These are phyloP conservation scores for Picea sitchensis DNA, from an alignment of 75 land plant species.

Conservation along the genomic window DNA sequence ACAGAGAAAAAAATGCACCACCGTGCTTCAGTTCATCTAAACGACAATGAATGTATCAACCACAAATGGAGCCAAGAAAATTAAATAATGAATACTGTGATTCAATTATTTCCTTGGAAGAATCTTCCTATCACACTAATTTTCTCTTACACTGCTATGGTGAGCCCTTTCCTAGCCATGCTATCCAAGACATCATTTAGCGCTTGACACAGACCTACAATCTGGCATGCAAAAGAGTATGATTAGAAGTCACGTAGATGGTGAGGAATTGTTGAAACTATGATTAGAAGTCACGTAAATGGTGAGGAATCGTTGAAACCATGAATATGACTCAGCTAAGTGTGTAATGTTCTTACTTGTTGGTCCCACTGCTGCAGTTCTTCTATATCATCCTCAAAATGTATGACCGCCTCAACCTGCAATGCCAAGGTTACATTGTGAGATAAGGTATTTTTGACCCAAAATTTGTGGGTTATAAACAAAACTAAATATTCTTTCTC, in stretches of 20 bases:
- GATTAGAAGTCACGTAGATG: background rate
- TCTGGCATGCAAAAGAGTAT: conserved; percentile 43
- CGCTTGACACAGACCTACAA: conserved; percentile 94
- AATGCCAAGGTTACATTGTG: background rate
- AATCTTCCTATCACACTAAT: background rate
- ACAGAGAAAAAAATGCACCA: background rate
- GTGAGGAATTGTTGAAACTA: background rate
- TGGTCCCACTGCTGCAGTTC: conserved; percentile 99
- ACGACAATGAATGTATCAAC: background rate
- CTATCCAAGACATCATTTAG: conserved; percentile 91
- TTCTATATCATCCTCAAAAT: conserved; percentile 97
- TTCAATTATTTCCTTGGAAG: background rate
- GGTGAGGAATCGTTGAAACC: too few species aligned
- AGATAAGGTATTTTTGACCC: background rate
- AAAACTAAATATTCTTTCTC: background rate
- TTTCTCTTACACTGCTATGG: conserved; percentile 61
- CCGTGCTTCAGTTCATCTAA: background rate
- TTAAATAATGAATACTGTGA: background rate
- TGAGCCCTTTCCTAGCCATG: conserved; percentile 90
- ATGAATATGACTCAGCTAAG: background rate
- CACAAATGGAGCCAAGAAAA: background rate
- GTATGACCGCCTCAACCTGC: conserved; percentile 97
- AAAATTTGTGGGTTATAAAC: background rate
- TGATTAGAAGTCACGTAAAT: background rate
- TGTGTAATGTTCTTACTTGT: conserved; percentile 46